Base-by-base conservation (phyloP, 169 alveolate species). In the Cryptosporidium muris region DNA sequence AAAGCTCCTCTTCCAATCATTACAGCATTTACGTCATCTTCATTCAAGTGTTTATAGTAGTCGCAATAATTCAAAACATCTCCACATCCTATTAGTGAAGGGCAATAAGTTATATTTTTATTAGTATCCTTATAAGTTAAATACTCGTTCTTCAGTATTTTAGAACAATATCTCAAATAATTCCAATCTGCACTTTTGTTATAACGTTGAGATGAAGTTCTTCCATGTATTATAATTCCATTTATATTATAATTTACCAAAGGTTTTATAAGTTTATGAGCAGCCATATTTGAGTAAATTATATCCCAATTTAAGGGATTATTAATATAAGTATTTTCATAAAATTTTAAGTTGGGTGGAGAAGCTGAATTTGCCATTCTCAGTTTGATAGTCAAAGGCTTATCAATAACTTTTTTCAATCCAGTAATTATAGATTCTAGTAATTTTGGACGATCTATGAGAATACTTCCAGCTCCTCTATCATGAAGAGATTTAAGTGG, bases 1-100 rank as follows among this genome's bases (percentile, higher is more conserved):
- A 94, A 82, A 14, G 96, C 96, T 2, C 95, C 96, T 38, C 96
- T 80, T 2, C 93, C 96, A 37, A 93, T 90, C 89, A 92, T 92
- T 12, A 93, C 74, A 65, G 91, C 85, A 45, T 89, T 90, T 3
- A 88, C 92, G 34, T 80, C 88, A 38, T 74, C 82, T 11, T 74
- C 60, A 47, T 80, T 53, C 51, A 80, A 38, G 37, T 88, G 81
- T 14, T 65, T 53, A 36, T 80, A 66, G 42, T 82, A 64, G 63
- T 91, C 90, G 12, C 85, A 62, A 81, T 66, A 90, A 53, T 80
- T 64, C 62, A 88, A 74, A 25, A 92, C 82, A 74, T 93, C 96
- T 1, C 96, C 96, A 5, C 93, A 90, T 0, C 96, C 95, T 54
- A 89, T 81, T 52, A 89, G 74, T n/a, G 92, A 90, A 12, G 90